These are phyloP conservation scores for Aspergillus sp. DNA, from an alignment of 2,329 filamentous ascomycete species.

Conservation along the genomic window DNA sequence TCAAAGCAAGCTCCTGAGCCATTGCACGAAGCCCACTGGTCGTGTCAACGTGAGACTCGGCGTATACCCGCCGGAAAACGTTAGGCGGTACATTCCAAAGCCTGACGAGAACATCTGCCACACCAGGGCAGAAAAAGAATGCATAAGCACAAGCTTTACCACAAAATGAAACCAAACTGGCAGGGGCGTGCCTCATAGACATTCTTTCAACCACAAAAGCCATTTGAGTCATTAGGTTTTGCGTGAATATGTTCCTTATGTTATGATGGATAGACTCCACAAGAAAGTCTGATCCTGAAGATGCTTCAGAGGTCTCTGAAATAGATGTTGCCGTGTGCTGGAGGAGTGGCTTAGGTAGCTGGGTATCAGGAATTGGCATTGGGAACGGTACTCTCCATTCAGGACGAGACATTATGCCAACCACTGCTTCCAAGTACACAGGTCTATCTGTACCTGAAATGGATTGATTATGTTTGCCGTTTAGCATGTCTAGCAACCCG, in stretches of 20 bases:
- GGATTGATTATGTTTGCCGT: slow-evolving; percentile 71
- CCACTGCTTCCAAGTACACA: slow-evolving; percentile 73
- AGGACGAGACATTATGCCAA: slow-evolving; percentile 80
- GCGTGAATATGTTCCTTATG: slow-evolving; percentile 79
- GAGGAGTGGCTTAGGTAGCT: slow-evolving; percentile 29
- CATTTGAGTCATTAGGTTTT: slow-evolving; percentile 81
- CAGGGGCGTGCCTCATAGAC: slow-evolving; percentile 71
- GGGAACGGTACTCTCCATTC: slow-evolving; percentile 78
- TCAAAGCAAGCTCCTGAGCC: slow-evolving; percentile 64
- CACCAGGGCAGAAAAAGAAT: slow-evolving; percentile 86
- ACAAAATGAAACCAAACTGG: slow-evolving; percentile 77
- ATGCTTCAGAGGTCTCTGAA: slow-evolving; percentile 57
- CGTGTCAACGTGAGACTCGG: slow-evolving; percentile 66
- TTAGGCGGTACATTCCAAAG: slow-evolving; percentile 74
- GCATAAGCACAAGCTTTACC: slow-evolving; percentile 90
- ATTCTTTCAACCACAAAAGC: slow-evolving; percentile 85
- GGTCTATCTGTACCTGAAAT: slow-evolving; percentile 83
- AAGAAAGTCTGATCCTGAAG: slow-evolving; percentile 63
- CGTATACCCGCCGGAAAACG: slow-evolving; percentile 68
- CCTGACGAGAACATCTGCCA: slow-evolving; percentile 78
- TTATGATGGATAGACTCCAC: slow-evolving; percentile 81
- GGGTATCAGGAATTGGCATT: slow-evolving; percentile 53
- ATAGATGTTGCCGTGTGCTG: slow-evolving; percentile 46
- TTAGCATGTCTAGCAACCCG: slow-evolving; percentile 75
- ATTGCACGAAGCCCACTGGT: slow-evolving; percentile 47